Base-by-base conservation (phyloP, 139 green algal genomes). In the Marvania coccoides region DNA sequence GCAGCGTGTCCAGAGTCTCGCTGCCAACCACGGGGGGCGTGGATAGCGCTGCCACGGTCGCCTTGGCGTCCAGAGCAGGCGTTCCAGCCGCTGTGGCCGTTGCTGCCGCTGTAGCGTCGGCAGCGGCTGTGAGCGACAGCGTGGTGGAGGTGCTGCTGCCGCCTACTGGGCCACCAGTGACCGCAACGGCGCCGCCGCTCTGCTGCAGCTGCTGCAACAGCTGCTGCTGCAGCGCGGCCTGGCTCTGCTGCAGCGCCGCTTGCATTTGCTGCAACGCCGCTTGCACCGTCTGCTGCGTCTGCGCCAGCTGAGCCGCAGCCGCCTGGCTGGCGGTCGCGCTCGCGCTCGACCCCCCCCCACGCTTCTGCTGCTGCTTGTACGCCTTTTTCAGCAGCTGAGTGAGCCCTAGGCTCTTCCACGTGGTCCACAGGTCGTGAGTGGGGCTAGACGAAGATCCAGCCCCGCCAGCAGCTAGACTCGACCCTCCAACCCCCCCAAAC, bases 361-460 rank as follows among this genome's bases (percentile, higher is more conserved):
- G 46, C 26, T 47, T 46, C 46, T 69, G 59, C 68, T 75, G 68
- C 63, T 75, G 68, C 40, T 62, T 72, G 45, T 65, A 67, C n/a
- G 76, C 77, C 33, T 76, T 79, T 34, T 80, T 79, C 37, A 87
- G 67, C 53, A 85, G 68, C 67, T 83, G 74, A 42, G 79, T 70
- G 6, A 82, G 46, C 37, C 72, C 77, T 46, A 80, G 35, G 26
- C 67, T 70, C 19, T 70, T 65, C 76, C 76, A 83, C 29, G 62
- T 77, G 30, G 53, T 28, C 51, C 58, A 68, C 34, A 75, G 19
- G 36, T 75, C 68, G 26, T 68, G 40, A 1, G 19, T 39, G 28
- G 29, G 42, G 23, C n/a, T 65, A 28, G 28, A 65, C 23, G 23
- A 31, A 14, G 38, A 28, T 60, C 23, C 36, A 19, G 5, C 5